Base-by-base conservation (phyloP, 2,329 filamentous ascomycete genomes). In the Colletotrichum cereale region DNA sequence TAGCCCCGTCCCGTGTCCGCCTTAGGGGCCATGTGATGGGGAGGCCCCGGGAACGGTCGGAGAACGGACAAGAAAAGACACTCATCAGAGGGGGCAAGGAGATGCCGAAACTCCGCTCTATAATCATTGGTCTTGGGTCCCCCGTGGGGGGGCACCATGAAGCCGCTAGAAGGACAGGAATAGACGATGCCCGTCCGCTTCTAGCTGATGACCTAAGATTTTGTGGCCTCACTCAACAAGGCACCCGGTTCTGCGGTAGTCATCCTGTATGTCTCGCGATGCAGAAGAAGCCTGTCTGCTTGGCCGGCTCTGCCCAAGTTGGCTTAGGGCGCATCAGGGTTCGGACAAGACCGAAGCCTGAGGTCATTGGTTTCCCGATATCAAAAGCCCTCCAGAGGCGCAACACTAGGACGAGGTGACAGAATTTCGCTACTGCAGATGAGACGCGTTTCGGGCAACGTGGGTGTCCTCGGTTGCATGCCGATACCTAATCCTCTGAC, bases 281-380 rank as follows among this genome's bases (percentile, higher is more conserved):
- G 58, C 24, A 58, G 42, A 34, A 68, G 42, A 34, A 68, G 24
- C 40, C 36, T 40, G 58, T 34, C 36, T 55, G 42, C 44, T 63
- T 71, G 40, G 57, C 29, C 52, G 42, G 29, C n/a, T 34, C 52
- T 21, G 29, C 44, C 52, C 50, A 57, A 34, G 34, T 24, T 44
- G 42, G 55, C 38, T 21, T 44, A 50, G 44, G 44, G 36, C 36
- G 31, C 52, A 44, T 40, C 36, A 65, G 42, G 21, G 26, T 58
- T 70, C 67, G 62, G 67, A 5, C 67, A 67, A 70, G 55, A 31
- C 67, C 67, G 55, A 67, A 67, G 62, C 18, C n/a, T 66, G 62
- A 55, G 55, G 47, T 40, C 55, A 56, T 66, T 34, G 62, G 29
- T 21, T 40, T 44, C 58, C 50, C 42, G 52, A 38, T 67, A 55